Percentiles rank a stretch among this genome's conserved stretches.
Evolutionary conservation across 768 basidiomycete species (phyloP).

Genomic region (Boletellus emodensis): DNA sequence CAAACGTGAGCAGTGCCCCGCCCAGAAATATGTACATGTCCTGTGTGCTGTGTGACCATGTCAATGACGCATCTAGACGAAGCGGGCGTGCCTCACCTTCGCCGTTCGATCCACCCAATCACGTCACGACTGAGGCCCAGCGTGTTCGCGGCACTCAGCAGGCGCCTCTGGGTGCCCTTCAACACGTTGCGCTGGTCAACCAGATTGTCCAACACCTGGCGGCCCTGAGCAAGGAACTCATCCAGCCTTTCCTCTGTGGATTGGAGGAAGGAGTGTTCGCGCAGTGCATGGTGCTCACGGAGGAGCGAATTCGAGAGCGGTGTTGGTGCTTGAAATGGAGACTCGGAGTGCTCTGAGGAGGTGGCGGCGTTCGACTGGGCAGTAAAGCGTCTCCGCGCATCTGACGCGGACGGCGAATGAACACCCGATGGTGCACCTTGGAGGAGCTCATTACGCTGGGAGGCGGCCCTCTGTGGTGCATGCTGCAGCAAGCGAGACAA

Average conservation of each 20-base stretch:
- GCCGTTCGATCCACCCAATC: conserved; percentile 94
- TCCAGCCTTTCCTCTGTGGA: conserved; percentile 80
- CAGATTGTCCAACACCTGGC: conserved; percentile 87
- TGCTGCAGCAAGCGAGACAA: not conserved
- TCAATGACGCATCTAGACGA: conserved; percentile 5
- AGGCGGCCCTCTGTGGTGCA: conserved; percentile 48
- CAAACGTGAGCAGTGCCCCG: conserved; percentile 82
- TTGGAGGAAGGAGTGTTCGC: conserved; percentile 87
- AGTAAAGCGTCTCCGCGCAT: conserved; percentile 63
- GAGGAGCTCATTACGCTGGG: conserved; percentile 64
- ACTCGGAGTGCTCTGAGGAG: conserved; percentile 72
- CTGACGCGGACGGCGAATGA: conserved; percentile 32
- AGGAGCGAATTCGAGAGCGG: conserved; percentile 49
- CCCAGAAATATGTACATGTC: conserved; percentile 92
- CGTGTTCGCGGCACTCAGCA: conserved; percentile 91
- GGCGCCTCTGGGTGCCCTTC: conserved; percentile 86
- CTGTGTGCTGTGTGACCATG: conserved; percentile 60
- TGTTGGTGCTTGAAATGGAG: conserved; percentile 71
- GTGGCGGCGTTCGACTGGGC: conserved; percentile 34
- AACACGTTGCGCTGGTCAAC: conserved; percentile 90
- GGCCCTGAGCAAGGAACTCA: conserved; percentile 87
- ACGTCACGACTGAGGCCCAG: conserved; percentile 90
- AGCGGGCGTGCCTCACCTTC: conserved; percentile 54
- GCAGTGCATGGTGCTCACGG: conserved; percentile 75
- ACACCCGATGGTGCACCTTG: conserved; percentile 39